These are phyloP conservation scores for Metroxylon sagu DNA, from an alignment of 176 grass and related monocot species.

Conservation along the genomic window DNA sequence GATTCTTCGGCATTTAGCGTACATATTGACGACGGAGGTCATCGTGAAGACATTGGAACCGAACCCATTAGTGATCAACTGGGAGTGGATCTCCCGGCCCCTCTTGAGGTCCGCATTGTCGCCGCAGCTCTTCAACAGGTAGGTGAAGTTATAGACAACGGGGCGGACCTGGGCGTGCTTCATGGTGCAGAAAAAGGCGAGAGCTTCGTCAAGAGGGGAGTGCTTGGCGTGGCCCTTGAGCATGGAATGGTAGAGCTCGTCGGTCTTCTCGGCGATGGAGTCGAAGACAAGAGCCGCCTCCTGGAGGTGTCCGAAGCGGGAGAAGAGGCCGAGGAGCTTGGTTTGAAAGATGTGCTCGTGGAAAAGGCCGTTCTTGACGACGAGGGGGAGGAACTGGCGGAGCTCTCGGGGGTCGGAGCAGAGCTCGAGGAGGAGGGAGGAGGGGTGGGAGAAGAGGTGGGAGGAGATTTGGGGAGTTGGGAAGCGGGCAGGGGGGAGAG, in stretches of 20 bases:
- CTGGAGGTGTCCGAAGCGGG: slow-evolving; percentile 8
- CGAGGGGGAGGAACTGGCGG: slow-evolving; percentile 5
- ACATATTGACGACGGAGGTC: slow-evolving; percentile 18
- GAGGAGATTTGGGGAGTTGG: too few relatives aligned
- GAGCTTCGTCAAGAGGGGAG: slow-evolving; percentile 7
- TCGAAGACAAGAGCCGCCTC: slow-evolving; percentile 12
- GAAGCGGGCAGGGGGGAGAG: too few relatives aligned
- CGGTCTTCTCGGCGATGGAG: slow-evolving; percentile 5
- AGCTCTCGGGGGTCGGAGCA: slow-evolving; percentile 7
- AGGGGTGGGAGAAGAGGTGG: too few relatives aligned
- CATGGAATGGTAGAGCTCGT: slow-evolving; percentile 14
- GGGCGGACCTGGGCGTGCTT: slow-evolving; percentile 5
- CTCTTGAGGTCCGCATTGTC: slow-evolving; percentile 3
- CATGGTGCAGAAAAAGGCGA: slow-evolving; percentile 12
- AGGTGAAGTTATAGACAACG: slow-evolving; percentile 5
- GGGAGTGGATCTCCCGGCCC: slow-evolving; percentile 9
- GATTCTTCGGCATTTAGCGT: slow-evolving; percentile 9
- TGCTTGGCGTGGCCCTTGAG: slow-evolving; percentile 16
- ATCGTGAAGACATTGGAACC: slow-evolving; percentile 14
- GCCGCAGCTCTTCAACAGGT: slow-evolving; percentile 13
- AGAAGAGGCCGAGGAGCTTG: slow-evolving; percentile 8
- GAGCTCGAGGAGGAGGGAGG: slow-evolving; percentile 13
- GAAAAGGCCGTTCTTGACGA: slow-evolving; percentile 15
- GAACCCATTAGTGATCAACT: slow-evolving; percentile 7
- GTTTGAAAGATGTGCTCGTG: slow-evolving; percentile 14